phyloP scores from a whole-genome alignment of 1,284 basidiomycete genomes.

The Baeospora myosura region DNA sequence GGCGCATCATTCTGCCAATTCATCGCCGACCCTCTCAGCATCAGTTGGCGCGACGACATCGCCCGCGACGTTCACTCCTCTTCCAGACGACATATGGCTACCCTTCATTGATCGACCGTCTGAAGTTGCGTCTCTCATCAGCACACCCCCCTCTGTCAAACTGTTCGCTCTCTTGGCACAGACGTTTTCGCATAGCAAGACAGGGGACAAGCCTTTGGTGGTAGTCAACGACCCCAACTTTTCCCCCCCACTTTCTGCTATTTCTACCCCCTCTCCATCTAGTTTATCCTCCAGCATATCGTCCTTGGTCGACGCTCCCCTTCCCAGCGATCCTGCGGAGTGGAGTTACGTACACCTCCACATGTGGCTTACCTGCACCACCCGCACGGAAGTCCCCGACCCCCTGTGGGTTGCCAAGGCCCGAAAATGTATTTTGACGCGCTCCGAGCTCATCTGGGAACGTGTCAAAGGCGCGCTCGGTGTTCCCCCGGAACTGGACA shows the following conservation, averaged over 20 bases:
- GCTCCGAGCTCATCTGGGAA: conserved; percentile 77
- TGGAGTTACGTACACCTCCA: conserved; percentile 57
- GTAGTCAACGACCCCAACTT: conserved; percentile 14
- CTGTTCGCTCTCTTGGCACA: conserved; percentile 65
- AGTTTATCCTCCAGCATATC: conserved; percentile 10
- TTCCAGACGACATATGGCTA: conserved; percentile 63
- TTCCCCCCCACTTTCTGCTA: conserved; percentile 10
- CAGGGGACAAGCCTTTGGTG: conserved; percentile 5
- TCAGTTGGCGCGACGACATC: conserved; percentile 14
- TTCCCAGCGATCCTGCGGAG: conserved; percentile 38
- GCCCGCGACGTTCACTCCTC: conserved; percentile 58
- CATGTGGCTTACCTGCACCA: conserved; percentile 51
- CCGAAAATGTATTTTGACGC: conserved; percentile 58
- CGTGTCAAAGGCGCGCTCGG: conserved; percentile 72
- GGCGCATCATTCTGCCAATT: too few relatives aligned
- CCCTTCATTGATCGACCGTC: conserved; percentile 69
- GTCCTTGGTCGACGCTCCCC: conserved; percentile 8
- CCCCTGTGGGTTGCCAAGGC: conserved; percentile 54
- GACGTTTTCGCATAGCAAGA: conserved; percentile 38
- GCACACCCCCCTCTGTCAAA: conserved; percentile 53
- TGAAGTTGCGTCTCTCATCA: conserved; percentile 58
- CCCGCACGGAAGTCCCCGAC: conserved; percentile 54
- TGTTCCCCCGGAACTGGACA: conserved; percentile 68
- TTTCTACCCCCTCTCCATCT: conserved; percentile 17
- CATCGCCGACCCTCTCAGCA: conserved; percentile 4